Evolutionary conservation across 129 eudicot genomes (phyloP).

Genomic region (Helianthus annuus): DNA sequence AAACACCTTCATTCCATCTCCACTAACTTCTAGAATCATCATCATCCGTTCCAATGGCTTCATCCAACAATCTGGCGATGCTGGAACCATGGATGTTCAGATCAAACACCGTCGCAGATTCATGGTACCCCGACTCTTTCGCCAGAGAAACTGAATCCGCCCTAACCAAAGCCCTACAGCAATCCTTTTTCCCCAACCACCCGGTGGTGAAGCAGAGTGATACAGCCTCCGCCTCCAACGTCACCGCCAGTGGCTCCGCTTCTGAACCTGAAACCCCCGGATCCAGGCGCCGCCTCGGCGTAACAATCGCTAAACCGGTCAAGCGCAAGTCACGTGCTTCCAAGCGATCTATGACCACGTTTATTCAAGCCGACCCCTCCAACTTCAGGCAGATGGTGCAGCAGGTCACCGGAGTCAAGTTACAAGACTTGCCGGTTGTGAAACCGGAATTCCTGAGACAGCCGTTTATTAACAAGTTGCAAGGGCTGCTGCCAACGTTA

Average conservation of each 20-base stretch:
- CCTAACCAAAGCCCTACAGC: constrained; percentile 63
- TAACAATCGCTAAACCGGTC: constrained; percentile 29
- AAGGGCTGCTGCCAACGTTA: constrained; percentile 54
- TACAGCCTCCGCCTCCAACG: constrained; percentile 33
- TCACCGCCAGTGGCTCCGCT: constrained; percentile 37
- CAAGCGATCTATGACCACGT: constrained; percentile 63
- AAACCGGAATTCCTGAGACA: constrained; percentile 70
- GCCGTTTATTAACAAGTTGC: constrained; percentile 35
- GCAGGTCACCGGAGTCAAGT: constrained; percentile 73
- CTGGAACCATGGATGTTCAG: constrained; percentile 78
- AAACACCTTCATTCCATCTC: neutral
- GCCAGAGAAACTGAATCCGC: constrained; percentile 62
- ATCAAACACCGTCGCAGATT: constrained; percentile 38
- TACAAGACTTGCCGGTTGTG: constrained; percentile 38
- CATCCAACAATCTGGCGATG: constrained; percentile 55
- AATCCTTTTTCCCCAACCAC: constrained; percentile 29
- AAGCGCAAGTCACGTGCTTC: constrained; percentile 81
- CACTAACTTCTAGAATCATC: neutral
- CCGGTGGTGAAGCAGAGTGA: constrained; percentile 13
- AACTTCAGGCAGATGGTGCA: constrained; percentile 90
- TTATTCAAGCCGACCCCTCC: constrained; percentile 74
- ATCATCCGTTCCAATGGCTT: constrained; percentile 39
- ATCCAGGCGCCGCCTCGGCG: constrained; percentile 35
- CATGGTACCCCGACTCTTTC: constrained; percentile 68
- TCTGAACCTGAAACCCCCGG: constrained; percentile 51